A percentile compares a stretch with the other conserved stretches of the same genome.
Conservation (phyloP, 805 yeast species). For the Metschnikowia shivogae region DNA sequence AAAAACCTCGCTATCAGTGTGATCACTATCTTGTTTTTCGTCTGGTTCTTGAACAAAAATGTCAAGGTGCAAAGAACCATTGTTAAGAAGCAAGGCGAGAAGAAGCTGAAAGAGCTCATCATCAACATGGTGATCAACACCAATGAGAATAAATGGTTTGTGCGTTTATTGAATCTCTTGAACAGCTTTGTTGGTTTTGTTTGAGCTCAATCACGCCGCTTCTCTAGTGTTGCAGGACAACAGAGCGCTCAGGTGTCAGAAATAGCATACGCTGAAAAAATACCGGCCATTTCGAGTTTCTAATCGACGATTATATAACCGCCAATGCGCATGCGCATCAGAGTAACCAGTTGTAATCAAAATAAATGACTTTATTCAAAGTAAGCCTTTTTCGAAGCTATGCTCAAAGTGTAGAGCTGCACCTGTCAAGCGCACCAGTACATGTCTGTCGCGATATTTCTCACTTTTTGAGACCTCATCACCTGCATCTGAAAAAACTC, state of each 20-base stretch:
- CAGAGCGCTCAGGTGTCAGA: not conserved
- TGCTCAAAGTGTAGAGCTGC: not conserved
- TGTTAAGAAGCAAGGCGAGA: slow-evolving; percentile 29
- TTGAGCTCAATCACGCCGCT: slow-evolving; percentile 1
- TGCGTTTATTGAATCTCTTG: slow-evolving; percentile 32
- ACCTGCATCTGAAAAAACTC: slow-evolving; percentile 17
- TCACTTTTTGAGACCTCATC: slow-evolving; percentile 9
- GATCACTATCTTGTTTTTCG: slow-evolving; percentile 35
- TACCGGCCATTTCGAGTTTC: too few relatives aligned
- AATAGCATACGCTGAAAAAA: not conserved
- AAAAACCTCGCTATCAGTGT: slow-evolving; percentile 35
- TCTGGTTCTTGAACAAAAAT: slow-evolving; percentile 41
- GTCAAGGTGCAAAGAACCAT: slow-evolving; percentile 36
- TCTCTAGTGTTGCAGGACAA: slow-evolving; percentile 10
- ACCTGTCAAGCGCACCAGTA: slow-evolving; percentile 1
- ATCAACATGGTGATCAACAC: slow-evolving; percentile 42
- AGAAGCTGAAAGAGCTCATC: slow-evolving; percentile 33
- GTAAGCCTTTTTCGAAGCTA: too few relatives aligned
- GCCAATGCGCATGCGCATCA: too few relatives aligned
- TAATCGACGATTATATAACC: too few relatives aligned
- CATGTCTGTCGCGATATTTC: slow-evolving; percentile 3
- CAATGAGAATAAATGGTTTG: slow-evolving; percentile 42
- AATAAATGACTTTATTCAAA: too few relatives aligned
- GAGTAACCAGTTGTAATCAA: too few relatives aligned
- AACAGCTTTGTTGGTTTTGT: slow-evolving; percentile 43